These are phyloP conservation scores for Nymphaea thermarum DNA, from an alignment of 164 flowering plant genomes.

Conservation along the genomic window DNA sequence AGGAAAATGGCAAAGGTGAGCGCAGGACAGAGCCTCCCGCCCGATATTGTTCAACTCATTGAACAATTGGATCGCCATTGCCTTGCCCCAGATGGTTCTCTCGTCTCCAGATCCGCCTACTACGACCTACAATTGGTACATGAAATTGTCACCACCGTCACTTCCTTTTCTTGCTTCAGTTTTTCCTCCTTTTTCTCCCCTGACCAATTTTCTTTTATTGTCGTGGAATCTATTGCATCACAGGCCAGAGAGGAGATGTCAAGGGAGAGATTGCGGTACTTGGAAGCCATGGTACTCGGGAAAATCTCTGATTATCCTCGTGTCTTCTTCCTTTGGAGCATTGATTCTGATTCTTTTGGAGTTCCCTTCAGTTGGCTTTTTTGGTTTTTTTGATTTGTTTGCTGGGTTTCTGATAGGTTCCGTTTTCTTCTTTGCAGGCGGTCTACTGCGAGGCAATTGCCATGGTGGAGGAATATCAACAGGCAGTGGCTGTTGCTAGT, in stretches of 20 bases:
- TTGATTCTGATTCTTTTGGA: background rate
- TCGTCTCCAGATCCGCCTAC: conserved; percentile 69
- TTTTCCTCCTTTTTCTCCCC: background rate
- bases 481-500: conserved; percentile 50
- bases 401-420: too few relatives aligned
- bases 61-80: conserved; percentile 94
- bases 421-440: conserved; percentile 28
- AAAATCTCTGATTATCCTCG: background rate
- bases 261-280: conserved; percentile 75
- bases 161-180: background rate
- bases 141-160: background rate
- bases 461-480: conserved; percentile 92
- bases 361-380: background rate
- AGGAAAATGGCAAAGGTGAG: conserved; percentile 41
- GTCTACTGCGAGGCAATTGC: conserved; percentile 69
- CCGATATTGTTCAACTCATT: conserved; percentile 52
- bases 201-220: background rate
- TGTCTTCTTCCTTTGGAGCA: background rate
- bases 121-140: conserved; percentile 74
- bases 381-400: too few relatives aligned
- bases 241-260: conserved; percentile 98
- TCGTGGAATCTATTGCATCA: conserved; percentile 9
- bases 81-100: conserved; percentile 91
- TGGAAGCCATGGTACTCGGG: conserved; percentile 72
- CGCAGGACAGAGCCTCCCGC: conserved; percentile 40